These are phyloP conservation scores for Trametes punicea DNA, from an alignment of 768 basidiomycete genomes.

Conservation along the genomic window DNA sequence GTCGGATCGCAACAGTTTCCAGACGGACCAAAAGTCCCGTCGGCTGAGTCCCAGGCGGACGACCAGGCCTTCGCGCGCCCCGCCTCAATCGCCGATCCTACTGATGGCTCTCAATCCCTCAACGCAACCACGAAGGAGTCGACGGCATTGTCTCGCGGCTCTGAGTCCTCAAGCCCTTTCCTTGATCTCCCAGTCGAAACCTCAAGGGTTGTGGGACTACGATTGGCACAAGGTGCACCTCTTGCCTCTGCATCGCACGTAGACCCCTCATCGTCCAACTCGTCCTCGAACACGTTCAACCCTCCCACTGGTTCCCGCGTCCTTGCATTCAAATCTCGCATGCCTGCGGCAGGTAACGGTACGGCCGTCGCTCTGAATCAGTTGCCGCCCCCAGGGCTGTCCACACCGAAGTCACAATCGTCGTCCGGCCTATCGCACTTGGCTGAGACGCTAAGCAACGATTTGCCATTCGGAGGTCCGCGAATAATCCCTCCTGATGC, in stretches of 20 bases:
- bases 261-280: slow-evolving; percentile 13
- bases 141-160: not conserved
- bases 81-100: not conserved
- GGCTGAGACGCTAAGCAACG: not conserved
- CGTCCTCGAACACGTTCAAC: slow-evolving; percentile 33
- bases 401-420: not conserved
- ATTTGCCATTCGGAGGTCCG: slow-evolving; percentile 10
- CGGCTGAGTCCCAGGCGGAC: not conserved
- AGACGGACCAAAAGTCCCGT: not conserved
- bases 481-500: slow-evolving; percentile 25
- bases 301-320: slow-evolving; percentile 41
- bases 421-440: not conserved
- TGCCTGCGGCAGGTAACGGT: slow-evolving; percentile 19
- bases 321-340: slow-evolving; percentile 38
- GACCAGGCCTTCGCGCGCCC: slow-evolving; percentile 1
- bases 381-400: slow-evolving; percentile 16
- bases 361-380: slow-evolving; percentile 1
- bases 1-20: not conserved
- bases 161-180: slow-evolving; percentile 9
- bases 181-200: slow-evolving; percentile 5
- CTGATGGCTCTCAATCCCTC: not conserved
- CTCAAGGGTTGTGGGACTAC: slow-evolving; percentile 15
- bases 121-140: not conserved
- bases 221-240: not conserved
- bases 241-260: slow-evolving; percentile 4